Evolutionary conservation across 768 basidiomycete species (phyloP).

Genomic region (Arthromyces matolae): DNA sequence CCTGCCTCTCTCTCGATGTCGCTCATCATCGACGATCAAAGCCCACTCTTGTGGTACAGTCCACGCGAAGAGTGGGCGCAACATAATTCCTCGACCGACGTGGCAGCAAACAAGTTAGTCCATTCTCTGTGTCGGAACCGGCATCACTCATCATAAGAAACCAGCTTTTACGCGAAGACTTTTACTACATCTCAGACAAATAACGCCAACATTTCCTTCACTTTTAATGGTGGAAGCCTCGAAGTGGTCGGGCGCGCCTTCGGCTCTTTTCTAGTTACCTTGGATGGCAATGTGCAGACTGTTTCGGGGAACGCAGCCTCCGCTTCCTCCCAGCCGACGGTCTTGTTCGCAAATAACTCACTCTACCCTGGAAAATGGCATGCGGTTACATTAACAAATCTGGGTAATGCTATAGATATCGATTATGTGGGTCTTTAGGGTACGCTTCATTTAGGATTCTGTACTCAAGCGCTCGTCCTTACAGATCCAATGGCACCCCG

Average conservation of each 20-base stretch:
- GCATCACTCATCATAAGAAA: not conserved
- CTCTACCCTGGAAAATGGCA: not conserved
- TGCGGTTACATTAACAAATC: too few species aligned
- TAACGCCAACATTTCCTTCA: not conserved
- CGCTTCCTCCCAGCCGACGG: not conserved
- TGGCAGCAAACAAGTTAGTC: not conserved
- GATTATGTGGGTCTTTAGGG: too few species aligned
- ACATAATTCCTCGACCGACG: not conserved
- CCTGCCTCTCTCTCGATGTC: too few species aligned
- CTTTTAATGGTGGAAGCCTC: not conserved
- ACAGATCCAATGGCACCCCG: too few species aligned
- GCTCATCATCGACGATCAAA: constrained; percentile 4
- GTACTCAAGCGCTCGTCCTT: too few species aligned
- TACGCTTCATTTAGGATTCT: too few species aligned
- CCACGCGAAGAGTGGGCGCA: not conserved
- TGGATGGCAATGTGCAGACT: not conserved
- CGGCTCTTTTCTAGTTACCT: not conserved
- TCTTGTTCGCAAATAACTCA: not conserved
- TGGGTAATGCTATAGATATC: too few species aligned
- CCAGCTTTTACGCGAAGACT: constrained; percentile 1
- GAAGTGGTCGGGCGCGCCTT: not conserved
- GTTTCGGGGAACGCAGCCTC: not conserved
- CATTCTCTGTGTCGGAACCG: not conserved
- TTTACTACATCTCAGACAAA: not conserved
- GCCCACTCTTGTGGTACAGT: constrained; percentile 2